Evolutionary conservation across 257 asterid species (phyloP).

Genomic region (Solanum chmielewskii): DNA sequence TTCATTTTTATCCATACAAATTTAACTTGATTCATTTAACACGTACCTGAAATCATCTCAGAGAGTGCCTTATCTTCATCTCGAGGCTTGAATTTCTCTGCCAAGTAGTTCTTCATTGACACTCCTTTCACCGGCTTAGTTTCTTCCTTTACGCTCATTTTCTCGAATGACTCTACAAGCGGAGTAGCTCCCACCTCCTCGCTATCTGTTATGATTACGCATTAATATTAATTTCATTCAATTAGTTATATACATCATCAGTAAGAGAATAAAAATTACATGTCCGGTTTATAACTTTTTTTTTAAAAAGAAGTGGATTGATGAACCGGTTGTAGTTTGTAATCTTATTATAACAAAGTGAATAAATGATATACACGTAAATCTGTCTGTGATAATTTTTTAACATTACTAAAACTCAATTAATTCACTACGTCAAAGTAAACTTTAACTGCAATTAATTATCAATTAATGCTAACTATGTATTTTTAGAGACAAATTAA

Average conservation of each 20-base stretch:
- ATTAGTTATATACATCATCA: neutral
- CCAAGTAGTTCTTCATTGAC: constrained; percentile 41
- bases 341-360: neutral
- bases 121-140: constrained; percentile 17
- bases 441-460: no score
- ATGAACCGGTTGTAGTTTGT: neutral
- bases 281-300: no score
- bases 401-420: neutral
- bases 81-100: constrained; percentile 43
- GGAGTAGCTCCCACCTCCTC: constrained; percentile 33
- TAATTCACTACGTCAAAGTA: no score
- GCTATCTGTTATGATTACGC: constrained; percentile 14
- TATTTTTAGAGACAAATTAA: no score
- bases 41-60: constrained; percentile 15
- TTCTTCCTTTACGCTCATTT: constrained; percentile 14
- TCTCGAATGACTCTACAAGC: constrained; percentile 24
- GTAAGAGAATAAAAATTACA: neutral
- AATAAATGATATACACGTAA: neutral
- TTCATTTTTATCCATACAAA: neutral
- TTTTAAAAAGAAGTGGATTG: no score
- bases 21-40: neutral
- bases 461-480: accelerated
- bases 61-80: constrained; percentile 81
- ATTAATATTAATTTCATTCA: neutral
- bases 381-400: neutral